Evolutionary conservation across 306 rosid genomes (phyloP).

Genomic region (Senna siamea): DNA sequence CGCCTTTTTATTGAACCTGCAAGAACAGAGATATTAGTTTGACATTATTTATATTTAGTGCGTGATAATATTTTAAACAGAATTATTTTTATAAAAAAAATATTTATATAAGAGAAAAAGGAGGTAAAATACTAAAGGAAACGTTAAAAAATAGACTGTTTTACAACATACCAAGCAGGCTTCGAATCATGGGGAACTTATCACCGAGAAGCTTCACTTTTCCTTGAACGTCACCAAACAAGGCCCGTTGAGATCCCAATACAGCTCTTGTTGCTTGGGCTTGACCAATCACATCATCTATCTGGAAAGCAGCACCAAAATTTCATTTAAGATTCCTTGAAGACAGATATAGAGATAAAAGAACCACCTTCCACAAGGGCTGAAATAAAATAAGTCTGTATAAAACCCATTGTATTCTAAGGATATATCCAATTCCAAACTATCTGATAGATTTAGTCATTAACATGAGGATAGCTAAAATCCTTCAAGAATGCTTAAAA

Average conservation of each 20-base stretch:
- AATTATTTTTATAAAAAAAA: too few species aligned
- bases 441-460: too few species aligned
- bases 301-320: slow-evolving; percentile 49
- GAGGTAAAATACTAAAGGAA: slow-evolving; percentile 20
- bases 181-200: slow-evolving; percentile 86
- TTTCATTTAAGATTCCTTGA: too few species aligned
- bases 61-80: too few species aligned
- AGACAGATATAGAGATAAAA: too few species aligned
- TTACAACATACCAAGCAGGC: slow-evolving; percentile 70
- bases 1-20: slow-evolving; percentile 88
- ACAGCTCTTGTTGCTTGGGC: slow-evolving; percentile 94
- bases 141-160: slow-evolving; percentile 15
- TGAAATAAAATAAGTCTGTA: too few species aligned
- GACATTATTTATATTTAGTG: too few species aligned
- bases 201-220: slow-evolving; percentile 86
- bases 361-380: too few species aligned
- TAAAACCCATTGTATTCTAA: too few species aligned
- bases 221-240: slow-evolving; percentile 97
- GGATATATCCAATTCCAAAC: too few species aligned
- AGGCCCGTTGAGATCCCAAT: slow-evolving; percentile 78
- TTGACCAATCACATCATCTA: slow-evolving; percentile 98
- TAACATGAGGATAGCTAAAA: too few species aligned
- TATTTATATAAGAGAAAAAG: slow-evolving; percentile 25
- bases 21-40: background rate
- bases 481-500: too few species aligned